These are phyloP conservation scores for Parasitella parasitica DNA, from an alignment of 371 early-diverging fungal genomes.

Conservation along the genomic window DNA sequence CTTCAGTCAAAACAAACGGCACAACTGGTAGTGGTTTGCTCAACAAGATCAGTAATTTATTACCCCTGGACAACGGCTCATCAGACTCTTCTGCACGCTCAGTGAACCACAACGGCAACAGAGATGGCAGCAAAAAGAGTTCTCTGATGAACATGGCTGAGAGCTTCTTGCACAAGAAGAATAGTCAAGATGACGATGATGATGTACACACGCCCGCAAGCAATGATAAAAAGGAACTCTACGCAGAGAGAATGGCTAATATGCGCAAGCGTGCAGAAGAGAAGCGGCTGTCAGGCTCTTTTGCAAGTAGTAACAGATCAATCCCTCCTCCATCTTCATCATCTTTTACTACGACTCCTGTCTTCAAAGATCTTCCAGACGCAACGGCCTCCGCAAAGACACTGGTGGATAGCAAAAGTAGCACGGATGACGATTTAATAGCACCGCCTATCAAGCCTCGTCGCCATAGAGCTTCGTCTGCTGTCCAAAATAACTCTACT, in stretches of 20 bases:
- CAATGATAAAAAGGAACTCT: slow-evolving; percentile 9
- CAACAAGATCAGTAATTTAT: slow-evolving; percentile 8
- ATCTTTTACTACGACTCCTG: background rate
- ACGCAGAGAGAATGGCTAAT: slow-evolving; percentile 16
- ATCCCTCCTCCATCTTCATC: background rate
- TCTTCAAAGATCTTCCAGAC: background rate
- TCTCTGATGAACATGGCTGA: slow-evolving; percentile 4
- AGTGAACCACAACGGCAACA: background rate
- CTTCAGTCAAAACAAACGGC: background rate
- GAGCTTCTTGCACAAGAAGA: slow-evolving; percentile 6
- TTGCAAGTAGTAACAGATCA: background rate
- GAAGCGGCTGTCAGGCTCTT: background rate
- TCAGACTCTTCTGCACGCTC: background rate
- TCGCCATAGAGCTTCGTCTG: slow-evolving; percentile 2
- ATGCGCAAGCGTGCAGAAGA: slow-evolving; percentile 17
- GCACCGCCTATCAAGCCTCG: slow-evolving; percentile 1
- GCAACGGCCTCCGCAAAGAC: background rate
- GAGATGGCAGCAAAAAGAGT: slow-evolving; percentile 7
- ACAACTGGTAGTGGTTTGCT: slow-evolving; percentile 2
- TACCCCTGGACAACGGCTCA: slow-evolving; percentile 5
- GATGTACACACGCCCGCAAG: background rate
- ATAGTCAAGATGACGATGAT: background rate
- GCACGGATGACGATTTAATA: background rate
- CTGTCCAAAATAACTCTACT: background rate
- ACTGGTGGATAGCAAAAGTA: background rate